Evolutionary conservation across 1,139 yeast genomes (phyloP), one percentile per base, ranked within the genome.

Genomic region (Scheffersomyces lignicola): DNA sequence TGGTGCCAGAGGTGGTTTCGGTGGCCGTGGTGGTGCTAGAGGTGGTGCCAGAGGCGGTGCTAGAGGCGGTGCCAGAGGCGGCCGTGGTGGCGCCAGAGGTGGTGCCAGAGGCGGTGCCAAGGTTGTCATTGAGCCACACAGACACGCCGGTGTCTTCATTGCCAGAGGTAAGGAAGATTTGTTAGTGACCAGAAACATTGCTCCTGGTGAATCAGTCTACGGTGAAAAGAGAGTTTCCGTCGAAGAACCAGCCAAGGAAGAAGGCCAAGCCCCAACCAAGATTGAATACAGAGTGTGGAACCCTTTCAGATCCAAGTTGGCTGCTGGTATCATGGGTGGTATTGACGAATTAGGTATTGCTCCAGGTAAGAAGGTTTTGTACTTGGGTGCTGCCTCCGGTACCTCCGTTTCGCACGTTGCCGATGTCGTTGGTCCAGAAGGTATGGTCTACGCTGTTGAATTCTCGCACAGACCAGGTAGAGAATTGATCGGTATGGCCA

Each of bases 251-350:
- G 77, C 89, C 40, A 79, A 73, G 58, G 95, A 83, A 59, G 95
- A 85, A 58, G 84, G 84, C 58, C 84, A 74, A 39, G 94, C 96
- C 49, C 84, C 96, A 48, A 89, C 97, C 60, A 92, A 92, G 78
- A 78, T 81, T 45, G 98, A 92, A 74, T 92, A 92, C 82, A 90
- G 98, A 80, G 98, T 92, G 50, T 92, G 99, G 99, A 92, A 92
- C 72, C 98, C 98, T 48, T 92, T 92, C 84, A 84, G 98, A 83
- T 92, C 97, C 47, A 92, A 92, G 80, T 77, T 92, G 74, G 98
- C 98, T 62, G 98, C 98, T 45, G 98, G 98, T 86, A 87, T 92
- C 54, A 86, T 92, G 89, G 98, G 98, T 72, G 98, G 98, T 83
- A 73, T 92, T 54, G 98, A 92, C 65, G 97, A 94, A 72, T 73